Conservation (phyloP, 169 alveolate species). For the Toxoplasma gondii region DNA sequence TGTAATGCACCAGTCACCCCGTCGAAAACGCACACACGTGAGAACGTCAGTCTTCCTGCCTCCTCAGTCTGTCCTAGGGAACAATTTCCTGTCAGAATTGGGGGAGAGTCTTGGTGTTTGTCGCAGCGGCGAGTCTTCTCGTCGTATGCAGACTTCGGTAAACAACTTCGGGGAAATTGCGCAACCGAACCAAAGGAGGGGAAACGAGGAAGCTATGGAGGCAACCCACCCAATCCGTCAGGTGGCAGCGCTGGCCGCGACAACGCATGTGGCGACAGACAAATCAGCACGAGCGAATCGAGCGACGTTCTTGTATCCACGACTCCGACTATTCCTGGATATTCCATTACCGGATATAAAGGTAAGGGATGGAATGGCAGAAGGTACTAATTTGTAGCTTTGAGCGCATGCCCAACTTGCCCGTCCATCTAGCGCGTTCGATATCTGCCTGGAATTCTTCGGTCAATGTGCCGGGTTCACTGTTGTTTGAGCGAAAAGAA, state of each 20-base stretch:
- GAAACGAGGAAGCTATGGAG: neutral
- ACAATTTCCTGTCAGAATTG: neutral
- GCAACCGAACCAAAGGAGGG: neutral
- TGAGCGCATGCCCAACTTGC: too few relatives aligned
- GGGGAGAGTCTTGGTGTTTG: too few relatives aligned
- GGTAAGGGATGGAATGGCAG: neutral
- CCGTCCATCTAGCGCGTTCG: too few relatives aligned
- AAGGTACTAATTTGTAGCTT: too few relatives aligned
- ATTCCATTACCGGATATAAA: neutral
- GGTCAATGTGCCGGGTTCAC: too few relatives aligned
- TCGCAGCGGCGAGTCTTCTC: neutral
- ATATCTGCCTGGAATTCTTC: too few relatives aligned
- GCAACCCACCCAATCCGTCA: neutral
- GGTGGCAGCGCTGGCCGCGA: neutral
- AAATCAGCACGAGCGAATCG: neutral
- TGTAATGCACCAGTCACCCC: too few relatives aligned
- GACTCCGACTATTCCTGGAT: slow-evolving; percentile 26
- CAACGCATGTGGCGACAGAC: neutral
- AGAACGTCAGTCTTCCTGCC: too few relatives aligned
- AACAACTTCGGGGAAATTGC: neutral
- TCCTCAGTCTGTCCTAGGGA: too few relatives aligned
- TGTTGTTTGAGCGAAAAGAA: too few relatives aligned
- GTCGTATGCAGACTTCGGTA: neutral
- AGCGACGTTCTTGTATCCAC: neutral
- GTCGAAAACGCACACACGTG: too few relatives aligned